Percentiles rank a stretch among this genome's conserved stretches.
phyloP scores from a whole-genome alignment of 176 grass and related monocot genomes.

The Cymbopogon citratus region DNA sequence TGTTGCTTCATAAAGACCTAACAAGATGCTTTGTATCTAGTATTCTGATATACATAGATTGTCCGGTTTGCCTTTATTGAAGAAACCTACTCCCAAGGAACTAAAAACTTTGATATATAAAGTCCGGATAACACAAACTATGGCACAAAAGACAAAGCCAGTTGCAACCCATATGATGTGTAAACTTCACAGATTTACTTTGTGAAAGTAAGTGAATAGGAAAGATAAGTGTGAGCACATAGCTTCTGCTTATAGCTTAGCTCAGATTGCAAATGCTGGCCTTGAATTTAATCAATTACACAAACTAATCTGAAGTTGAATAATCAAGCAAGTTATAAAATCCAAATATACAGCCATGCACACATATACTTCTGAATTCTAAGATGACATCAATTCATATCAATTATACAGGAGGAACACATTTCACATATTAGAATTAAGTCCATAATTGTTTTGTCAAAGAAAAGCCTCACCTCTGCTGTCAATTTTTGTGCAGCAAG shows the following conservation, averaged over 20 bases:
- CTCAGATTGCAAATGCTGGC: background rate
- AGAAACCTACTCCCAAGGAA: background rate
- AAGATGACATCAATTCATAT: background rate
- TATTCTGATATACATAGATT: constrained; percentile 7
- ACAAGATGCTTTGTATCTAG: background rate
- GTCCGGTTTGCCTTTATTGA: background rate
- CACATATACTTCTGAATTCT: background rate
- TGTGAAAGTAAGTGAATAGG: background rate
- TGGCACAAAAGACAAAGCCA: background rate
- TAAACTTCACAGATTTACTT: background rate
- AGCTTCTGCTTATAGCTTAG: background rate
- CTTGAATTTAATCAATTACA: background rate
- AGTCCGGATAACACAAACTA: background rate
- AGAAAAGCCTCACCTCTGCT: constrained; percentile 63
- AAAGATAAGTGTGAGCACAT: background rate
- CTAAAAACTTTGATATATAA: background rate
- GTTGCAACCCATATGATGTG: background rate
- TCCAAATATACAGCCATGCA: background rate
- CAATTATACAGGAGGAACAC: background rate
- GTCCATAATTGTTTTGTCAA: background rate
- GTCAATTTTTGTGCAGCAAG: constrained; percentile 47
- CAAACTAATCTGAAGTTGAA: background rate
- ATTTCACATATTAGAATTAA: background rate
- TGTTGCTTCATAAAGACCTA: background rate
- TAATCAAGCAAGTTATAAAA: background rate